Conservation (phyloP, 495 filamentous ascomycete species). For the Aspergillus avenaceus region DNA sequence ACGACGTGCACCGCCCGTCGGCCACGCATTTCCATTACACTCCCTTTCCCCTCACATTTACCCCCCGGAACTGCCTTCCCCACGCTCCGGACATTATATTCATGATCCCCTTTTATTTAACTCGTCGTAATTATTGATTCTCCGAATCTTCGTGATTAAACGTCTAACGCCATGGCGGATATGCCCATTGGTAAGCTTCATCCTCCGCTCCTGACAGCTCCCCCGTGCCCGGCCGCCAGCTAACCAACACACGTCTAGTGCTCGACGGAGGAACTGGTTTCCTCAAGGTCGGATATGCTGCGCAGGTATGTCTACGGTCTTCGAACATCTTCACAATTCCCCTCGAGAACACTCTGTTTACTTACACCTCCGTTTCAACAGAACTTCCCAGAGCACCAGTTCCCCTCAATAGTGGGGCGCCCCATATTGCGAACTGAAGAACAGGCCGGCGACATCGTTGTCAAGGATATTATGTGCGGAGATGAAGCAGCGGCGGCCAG, state of each 20-base stretch:
- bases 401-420: conserved; percentile 95
- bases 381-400: conserved; percentile 99
- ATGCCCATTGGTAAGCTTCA: conserved; percentile 62
- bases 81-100: conserved; percentile 8
- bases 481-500: conserved; percentile 95
- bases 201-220: conserved; percentile 8
- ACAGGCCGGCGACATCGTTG: conserved; percentile 66
- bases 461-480: conserved; percentile 99
- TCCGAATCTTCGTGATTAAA: background rate
- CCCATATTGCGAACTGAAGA: conserved; percentile 97
- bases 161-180: conserved; percentile 54
- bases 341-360: conserved; percentile 6
- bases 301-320: conserved; percentile 51
- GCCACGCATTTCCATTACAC: conserved; percentile 6
- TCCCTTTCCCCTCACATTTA: conserved; percentile 12
- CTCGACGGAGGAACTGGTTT: conserved; percentile 99
- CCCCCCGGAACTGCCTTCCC: background rate
- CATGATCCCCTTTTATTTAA: conserved; percentile 19
- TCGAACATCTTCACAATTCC: conserved; percentile 1
- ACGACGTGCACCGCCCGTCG: conserved; percentile 2
- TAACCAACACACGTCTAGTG: conserved; percentile 51
- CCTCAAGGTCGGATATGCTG: conserved; percentile 98
- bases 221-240: conserved; percentile 14
- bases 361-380: conserved; percentile 27
- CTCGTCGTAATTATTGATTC: conserved; percentile 18